Conservation (phyloP, 148 eudicot species). For the Rhododendron mucronatum region DNA sequence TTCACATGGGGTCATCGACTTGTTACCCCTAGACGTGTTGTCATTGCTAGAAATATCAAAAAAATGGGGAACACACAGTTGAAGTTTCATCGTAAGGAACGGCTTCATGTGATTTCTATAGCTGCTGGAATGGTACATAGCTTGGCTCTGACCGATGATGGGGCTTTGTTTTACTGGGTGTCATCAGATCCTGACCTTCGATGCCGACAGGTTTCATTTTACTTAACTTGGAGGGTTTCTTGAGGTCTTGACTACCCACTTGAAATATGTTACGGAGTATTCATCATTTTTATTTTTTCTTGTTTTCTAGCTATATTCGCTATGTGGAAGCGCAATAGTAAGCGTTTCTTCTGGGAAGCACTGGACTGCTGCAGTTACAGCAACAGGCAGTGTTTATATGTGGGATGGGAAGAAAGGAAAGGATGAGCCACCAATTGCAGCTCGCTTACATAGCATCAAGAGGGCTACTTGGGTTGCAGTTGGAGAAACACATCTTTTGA, state of each 20-base stretch:
- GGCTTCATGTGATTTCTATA: slow-evolving; percentile 72
- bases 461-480: slow-evolving; percentile 80
- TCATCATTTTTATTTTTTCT: not conserved
- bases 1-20: slow-evolving; percentile 99
- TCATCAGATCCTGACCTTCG: slow-evolving; percentile 85
- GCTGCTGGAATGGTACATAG: slow-evolving; percentile 94
- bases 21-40: slow-evolving; percentile 87
- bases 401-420: slow-evolving; percentile 83
- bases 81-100: slow-evolving; percentile 74
- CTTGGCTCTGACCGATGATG: slow-evolving; percentile 84
- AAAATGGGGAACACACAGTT: slow-evolving; percentile 57
- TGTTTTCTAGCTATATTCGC: slow-evolving; percentile 51
- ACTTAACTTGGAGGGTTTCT: not conserved
- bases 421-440: slow-evolving; percentile 47
- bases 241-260: not conserved
- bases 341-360: slow-evolving; percentile 85
- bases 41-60: slow-evolving; percentile 65
- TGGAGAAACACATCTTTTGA: slow-evolving; percentile 88
- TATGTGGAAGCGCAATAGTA: slow-evolving; percentile 58
- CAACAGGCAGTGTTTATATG: slow-evolving; percentile 75
- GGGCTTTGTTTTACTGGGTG: slow-evolving; percentile 84
- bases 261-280: not conserved
- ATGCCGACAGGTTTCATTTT: slow-evolving; percentile 74
- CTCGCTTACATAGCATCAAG: slow-evolving; percentile 78
- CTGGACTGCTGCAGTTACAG: slow-evolving; percentile 81